Percentiles rank a stretch among this genome's conserved stretches.
phyloP scores from a whole-genome alignment of 352 stramenopile genomes.

The Globisporangium paddicum region DNA sequence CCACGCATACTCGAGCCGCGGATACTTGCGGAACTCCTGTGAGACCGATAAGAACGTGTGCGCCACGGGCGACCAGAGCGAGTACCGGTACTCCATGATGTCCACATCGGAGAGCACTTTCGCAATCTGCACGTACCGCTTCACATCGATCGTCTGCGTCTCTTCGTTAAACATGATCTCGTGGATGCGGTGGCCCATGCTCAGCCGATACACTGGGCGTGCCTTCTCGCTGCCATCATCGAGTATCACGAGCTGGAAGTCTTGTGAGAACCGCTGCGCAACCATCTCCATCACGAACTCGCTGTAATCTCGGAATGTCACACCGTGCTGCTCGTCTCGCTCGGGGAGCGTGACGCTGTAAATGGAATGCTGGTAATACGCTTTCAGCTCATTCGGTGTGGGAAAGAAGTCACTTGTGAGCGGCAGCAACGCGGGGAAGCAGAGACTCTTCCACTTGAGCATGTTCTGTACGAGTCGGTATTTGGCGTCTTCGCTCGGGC shows the following conservation, averaged over 20 bases:
- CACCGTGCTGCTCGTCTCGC: conserved; percentile 54
- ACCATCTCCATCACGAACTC: conserved; percentile 87
- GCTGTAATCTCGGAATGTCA: conserved; percentile 67
- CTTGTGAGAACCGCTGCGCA: conserved; percentile 72
- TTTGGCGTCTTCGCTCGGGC: conserved; percentile 45
- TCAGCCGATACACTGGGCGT: conserved; percentile 56
- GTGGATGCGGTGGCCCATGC: conserved; percentile 87
- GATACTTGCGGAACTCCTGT: conserved; percentile 85
- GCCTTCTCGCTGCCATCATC: conserved; percentile 36
- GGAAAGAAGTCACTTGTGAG: conserved; percentile 91
- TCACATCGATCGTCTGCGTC: conserved; percentile 83
- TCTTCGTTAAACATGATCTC: conserved; percentile 86
- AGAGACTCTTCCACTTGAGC: conserved; percentile 97
- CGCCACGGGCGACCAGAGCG: conserved; percentile 66
- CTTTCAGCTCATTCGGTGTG: conserved; percentile 64
- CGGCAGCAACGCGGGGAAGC: conserved; percentile 93
- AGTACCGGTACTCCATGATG: conserved; percentile 83
- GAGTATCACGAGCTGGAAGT: conserved; percentile 84
- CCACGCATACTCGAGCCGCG: conserved; percentile 76
- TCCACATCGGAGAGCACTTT: conserved; percentile 57
- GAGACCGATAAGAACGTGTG: conserved; percentile 58
- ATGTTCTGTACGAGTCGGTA: conserved; percentile 76
- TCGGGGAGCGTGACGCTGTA: conserved; percentile 81
- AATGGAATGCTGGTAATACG: conserved; percentile 82
- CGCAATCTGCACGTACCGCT: conserved; percentile 72